phyloP scores from a whole-genome alignment of 1,284 basidiomycete genomes.

The Hymenochaete sp. region DNA sequence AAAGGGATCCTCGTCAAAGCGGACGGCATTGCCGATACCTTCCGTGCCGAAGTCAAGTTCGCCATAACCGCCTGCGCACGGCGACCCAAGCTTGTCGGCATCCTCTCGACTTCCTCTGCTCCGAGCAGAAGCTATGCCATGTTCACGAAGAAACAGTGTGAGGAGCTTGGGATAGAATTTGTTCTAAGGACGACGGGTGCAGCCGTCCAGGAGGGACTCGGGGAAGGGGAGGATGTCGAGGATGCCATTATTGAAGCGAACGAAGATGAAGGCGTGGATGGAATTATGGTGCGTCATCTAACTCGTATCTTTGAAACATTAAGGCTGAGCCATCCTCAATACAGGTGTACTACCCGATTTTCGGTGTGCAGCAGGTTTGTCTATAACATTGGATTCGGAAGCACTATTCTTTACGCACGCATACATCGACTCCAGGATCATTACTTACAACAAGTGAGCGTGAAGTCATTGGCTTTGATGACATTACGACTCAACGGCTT shows the following conservation, averaged over 20 bases:
- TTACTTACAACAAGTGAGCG: constrained; percentile 79
- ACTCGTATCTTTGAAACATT: constrained; percentile 2
- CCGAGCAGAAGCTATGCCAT: constrained; percentile 90
- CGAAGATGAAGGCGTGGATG: constrained; percentile 77
- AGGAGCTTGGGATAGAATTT: constrained; percentile 83
- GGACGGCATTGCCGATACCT: constrained; percentile 58
- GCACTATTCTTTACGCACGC: constrained; percentile 4
- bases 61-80: constrained; percentile 34
- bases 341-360: constrained; percentile 91
- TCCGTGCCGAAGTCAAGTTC: constrained; percentile 57
- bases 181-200: constrained; percentile 67
- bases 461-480: background rate
- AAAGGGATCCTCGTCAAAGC: constrained; percentile 72
- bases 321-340: constrained; percentile 15
- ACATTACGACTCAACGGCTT: background rate
- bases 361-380: constrained; percentile 73
- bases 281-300: constrained; percentile 76
- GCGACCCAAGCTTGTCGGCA: constrained; percentile 80
- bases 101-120: constrained; percentile 79
- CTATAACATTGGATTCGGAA: constrained; percentile 3
- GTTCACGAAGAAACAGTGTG: constrained; percentile 89
- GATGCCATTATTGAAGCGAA: constrained; percentile 94
- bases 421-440: constrained; percentile 68
- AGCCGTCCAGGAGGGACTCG: constrained; percentile 45
- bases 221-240: constrained; percentile 71